phyloP scores from a whole-genome alignment of 1,284 basidiomycete genomes.

The Puccinia novopanici region DNA sequence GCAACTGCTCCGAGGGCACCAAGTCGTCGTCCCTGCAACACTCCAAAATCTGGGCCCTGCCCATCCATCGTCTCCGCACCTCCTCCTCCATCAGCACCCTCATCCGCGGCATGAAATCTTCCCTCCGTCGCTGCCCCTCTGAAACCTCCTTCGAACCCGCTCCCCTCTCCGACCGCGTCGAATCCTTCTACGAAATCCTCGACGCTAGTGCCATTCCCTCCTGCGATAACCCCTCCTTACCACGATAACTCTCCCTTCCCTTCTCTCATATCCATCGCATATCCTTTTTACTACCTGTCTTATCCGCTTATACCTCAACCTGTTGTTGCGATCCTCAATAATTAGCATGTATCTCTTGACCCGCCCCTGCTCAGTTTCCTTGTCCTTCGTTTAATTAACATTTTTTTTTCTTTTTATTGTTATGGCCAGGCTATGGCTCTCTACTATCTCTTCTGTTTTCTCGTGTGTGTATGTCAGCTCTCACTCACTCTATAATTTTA shows the following conservation, averaged over 20 bases:
- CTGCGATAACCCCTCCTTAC: background rate
- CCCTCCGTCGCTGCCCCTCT: slow-evolving; percentile 8
- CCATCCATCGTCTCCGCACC: slow-evolving; percentile 6
- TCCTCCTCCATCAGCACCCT: slow-evolving; percentile 28
- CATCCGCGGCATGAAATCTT: slow-evolving; percentile 6
- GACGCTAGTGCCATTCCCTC: slow-evolving; percentile 21
- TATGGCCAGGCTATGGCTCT: too few species aligned
- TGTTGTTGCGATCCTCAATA: too few species aligned
- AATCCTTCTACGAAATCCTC: slow-evolving; percentile 27
- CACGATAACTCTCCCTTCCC: background rate
- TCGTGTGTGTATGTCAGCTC: too few species aligned
- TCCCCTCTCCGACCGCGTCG: background rate
- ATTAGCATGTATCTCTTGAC: too few species aligned
- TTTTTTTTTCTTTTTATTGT: too few species aligned
- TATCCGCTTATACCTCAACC: too few species aligned
- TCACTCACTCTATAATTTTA: too few species aligned
- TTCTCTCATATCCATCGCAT: too few species aligned
- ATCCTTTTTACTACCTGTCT: too few species aligned
- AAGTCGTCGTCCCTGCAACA: background rate
- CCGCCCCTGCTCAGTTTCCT: too few species aligned
- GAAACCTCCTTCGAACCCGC: slow-evolving; percentile 5
- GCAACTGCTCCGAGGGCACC: slow-evolving; percentile 11
- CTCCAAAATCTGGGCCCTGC: slow-evolving; percentile 5
- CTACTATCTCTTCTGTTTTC: too few species aligned
- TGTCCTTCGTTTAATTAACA: too few species aligned